These are phyloP conservation scores for Escallonia herrerae DNA, from an alignment of 129 eudicot species.

Conservation along the genomic window DNA sequence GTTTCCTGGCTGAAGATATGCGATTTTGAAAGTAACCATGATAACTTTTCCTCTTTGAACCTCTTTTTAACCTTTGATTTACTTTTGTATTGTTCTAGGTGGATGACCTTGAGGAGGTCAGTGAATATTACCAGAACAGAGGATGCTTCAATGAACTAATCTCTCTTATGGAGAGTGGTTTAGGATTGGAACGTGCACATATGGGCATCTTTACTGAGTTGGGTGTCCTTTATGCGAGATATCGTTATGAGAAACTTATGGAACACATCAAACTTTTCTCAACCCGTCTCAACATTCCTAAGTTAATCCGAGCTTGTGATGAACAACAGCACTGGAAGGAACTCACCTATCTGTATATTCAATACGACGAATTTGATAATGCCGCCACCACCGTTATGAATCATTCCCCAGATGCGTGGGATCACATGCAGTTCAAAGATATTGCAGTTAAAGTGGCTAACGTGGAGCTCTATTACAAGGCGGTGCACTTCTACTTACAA, in stretches of 20 bases:
- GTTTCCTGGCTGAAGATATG: too few species aligned
- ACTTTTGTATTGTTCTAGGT: conserved; percentile 22
- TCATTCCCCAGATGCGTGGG: conserved; percentile 97
- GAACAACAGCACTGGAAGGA: conserved; percentile 66
- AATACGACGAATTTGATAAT: conserved; percentile 58
- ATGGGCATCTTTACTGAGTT: conserved; percentile 66
- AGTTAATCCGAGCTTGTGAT: conserved; percentile 58
- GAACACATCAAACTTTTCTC: conserved; percentile 56
- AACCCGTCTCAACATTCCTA: conserved; percentile 55
- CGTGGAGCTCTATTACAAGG: conserved; percentile 90
- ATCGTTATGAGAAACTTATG: conserved; percentile 63
- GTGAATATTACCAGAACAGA: conserved; percentile 54
- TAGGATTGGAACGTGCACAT: conserved; percentile 63
- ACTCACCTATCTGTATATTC: conserved; percentile 43
- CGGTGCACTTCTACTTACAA: conserved; percentile 93
- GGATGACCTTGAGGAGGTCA: conserved; percentile 60
- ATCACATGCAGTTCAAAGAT: conserved; percentile 99
- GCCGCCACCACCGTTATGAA: conserved; percentile 66
- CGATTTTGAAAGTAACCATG: too few species aligned
- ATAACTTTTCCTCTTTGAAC: too few species aligned
- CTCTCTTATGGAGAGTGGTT: conserved; percentile 62
- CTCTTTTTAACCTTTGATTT: not conserved
- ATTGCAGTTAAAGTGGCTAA: conserved; percentile 80
- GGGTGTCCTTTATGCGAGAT: conserved; percentile 64
- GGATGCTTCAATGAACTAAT: conserved; percentile 61